Evolutionary conservation across 768 basidiomycete genomes (phyloP).

Genomic region (Suillus americanus): DNA sequence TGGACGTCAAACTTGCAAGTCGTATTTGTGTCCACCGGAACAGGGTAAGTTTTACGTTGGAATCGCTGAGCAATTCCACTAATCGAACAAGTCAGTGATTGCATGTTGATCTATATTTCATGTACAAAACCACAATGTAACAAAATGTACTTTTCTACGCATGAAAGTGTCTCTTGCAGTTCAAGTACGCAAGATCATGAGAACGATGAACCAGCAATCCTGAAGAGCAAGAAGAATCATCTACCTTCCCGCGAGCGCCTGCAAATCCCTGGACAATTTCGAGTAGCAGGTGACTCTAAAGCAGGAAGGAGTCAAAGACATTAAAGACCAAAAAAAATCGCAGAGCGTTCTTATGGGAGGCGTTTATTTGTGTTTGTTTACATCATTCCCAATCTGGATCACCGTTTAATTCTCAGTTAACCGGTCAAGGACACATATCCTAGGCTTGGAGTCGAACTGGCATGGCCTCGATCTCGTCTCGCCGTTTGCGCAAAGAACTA

Average conservation of each 20-base stretch:
- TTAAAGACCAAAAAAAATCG: conserved; percentile 22
- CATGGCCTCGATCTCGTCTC: conserved; percentile 64
- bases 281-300: conserved; percentile 72
- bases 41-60: too few relatives aligned
- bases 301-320: conserved; percentile 49
- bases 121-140: neutral
- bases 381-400: conserved; percentile 12
- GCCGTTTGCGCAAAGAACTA: conserved; percentile 72
- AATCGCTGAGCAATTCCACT: too few relatives aligned
- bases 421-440: conserved; percentile 5
- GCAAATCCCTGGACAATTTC: conserved; percentile 38
- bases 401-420: neutral
- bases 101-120: neutral
- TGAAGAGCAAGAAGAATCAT: conserved; percentile 34
- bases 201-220: conserved; percentile 2
- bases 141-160: neutral
- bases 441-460: conserved; percentile 18
- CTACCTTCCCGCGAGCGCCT: conserved; percentile 76
- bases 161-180: conserved; percentile 7
- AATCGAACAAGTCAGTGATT: too few relatives aligned
- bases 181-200: conserved; percentile 7
- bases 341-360: conserved; percentile 25
- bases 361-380: conserved; percentile 40
- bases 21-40: too few relatives aligned
- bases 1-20: too few relatives aligned